phyloP scores from a whole-genome alignment of 805 yeast genomes.

The Ascoidea tarda region DNA sequence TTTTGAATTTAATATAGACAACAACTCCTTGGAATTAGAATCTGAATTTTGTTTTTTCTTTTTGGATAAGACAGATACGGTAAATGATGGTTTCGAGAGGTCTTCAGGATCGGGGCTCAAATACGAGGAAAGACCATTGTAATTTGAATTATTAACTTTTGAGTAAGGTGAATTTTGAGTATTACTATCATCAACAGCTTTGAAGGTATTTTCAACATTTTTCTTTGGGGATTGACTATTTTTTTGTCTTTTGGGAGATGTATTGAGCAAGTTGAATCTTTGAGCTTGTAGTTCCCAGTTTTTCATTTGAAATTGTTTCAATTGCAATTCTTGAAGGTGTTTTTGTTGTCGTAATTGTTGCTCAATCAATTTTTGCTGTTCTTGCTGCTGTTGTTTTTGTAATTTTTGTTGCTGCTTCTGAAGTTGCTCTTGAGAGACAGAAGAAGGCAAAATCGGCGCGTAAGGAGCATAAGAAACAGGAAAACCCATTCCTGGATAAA shows the following conservation, averaged over 20 bases:
- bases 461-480: constrained; percentile 1
- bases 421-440: neutral
- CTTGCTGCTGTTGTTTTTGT: neutral
- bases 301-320: neutral
- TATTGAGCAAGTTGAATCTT: neutral
- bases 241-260: neutral
- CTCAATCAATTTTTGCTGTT: neutral
- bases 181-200: too few relatives aligned
- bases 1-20: neutral
- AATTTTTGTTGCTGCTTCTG: neutral
- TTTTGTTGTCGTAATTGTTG: constrained; percentile 1
- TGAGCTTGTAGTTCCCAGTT: neutral
- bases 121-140: neutral
- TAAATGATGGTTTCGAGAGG: constrained; percentile 7
- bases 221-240: too few relatives aligned
- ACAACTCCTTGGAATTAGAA: neutral
- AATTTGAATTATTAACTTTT: too few relatives aligned
- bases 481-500: constrained; percentile 5
- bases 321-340: neutral
- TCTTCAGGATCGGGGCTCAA: constrained; percentile 6
- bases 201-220: too few relatives aligned
- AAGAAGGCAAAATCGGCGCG: neutral
- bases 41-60: neutral
- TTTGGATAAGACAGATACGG: neutral
- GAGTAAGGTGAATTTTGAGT: too few relatives aligned